A percentile compares a stretch with the other conserved stretches of the same genome.
These are phyloP conservation scores for Daedaleopsis sinensis DNA, from an alignment of 768 basidiomycete species.

Conservation along the genomic window DNA sequence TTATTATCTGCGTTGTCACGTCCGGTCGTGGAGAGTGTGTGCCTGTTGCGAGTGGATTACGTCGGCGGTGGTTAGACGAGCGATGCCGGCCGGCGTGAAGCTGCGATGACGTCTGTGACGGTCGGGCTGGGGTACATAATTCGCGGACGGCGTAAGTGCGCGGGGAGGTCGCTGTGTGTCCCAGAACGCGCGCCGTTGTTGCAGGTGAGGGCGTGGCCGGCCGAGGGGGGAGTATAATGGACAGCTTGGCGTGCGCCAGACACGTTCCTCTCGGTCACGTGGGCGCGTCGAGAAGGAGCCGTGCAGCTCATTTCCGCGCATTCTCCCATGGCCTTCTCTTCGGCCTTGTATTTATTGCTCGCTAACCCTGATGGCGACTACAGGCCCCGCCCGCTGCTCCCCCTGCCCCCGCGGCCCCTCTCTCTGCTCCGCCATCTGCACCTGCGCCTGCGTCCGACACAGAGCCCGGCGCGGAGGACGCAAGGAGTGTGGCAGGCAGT, in stretches of 20 bases:
- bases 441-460: not conserved
- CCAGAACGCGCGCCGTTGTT: not conserved
- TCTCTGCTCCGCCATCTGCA: slow-evolving; percentile 1
- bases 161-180: not conserved
- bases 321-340: slow-evolving; percentile 8
- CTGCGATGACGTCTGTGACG: slow-evolving; percentile 15
- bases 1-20: not conserved
- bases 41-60: not conserved
- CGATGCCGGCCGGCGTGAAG: slow-evolving; percentile 6
- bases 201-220: too few species aligned
- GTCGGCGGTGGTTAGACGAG: slow-evolving; percentile 8
- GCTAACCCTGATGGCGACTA: slow-evolving; percentile 17
- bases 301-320: slow-evolving; percentile 12
- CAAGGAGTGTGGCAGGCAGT: not conserved
- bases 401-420: not conserved
- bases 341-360: slow-evolving; percentile 11
- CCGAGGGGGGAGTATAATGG: not conserved
- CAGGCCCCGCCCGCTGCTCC: slow-evolving; percentile 11
- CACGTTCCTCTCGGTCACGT: slow-evolving; percentile 19
- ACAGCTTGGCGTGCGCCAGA: not conserved
- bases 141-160: not conserved
- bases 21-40: not conserved
- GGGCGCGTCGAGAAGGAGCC: slow-evolving; percentile 20
- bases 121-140: slow-evolving; percentile 7
- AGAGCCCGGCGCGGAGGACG: not conserved